These are phyloP conservation scores for Erigeron canadensis DNA, from an alignment of 129 eudicot genomes.

Conservation along the genomic window DNA sequence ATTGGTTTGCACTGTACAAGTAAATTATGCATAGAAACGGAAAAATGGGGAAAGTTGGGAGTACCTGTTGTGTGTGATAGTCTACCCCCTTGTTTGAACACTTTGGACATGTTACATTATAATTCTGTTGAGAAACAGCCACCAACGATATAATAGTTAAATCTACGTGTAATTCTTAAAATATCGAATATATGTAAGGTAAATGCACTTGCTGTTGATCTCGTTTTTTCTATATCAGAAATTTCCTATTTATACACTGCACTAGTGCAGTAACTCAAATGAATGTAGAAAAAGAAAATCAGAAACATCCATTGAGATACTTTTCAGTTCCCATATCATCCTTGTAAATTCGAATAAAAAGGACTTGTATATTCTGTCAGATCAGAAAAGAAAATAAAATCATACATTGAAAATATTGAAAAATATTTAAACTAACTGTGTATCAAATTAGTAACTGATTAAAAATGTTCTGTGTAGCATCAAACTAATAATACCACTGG, in stretches of 20 bases:
- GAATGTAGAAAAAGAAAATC: no score
- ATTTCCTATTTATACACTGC: not conserved
- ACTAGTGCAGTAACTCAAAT: no score
- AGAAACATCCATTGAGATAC: no score
- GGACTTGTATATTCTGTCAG: no score
- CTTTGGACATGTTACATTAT: conserved; percentile 47
- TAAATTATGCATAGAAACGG: not conserved
- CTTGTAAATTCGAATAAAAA: no score
- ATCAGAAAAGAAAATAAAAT: no score
- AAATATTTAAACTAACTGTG: no score
- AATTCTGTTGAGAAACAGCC: conserved; percentile 37
- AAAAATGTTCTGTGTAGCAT: no score
- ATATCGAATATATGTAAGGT: not conserved
- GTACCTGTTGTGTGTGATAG: conserved; percentile 51
- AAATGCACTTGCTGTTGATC: conserved; percentile 40
- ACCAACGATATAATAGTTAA: conserved; percentile 3
- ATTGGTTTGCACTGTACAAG: conserved; percentile 13
- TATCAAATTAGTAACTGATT: no score
- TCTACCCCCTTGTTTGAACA: conserved; percentile 48
- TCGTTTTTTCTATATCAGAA: conserved; percentile 41
- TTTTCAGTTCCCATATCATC: no score
- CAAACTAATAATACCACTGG: no score
- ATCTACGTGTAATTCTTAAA: not conserved
- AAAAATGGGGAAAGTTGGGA: not conserved
- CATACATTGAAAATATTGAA: no score